Conservation (phyloP, 768 basidiomycete genomes). For the Agrocybe pediades region DNA sequence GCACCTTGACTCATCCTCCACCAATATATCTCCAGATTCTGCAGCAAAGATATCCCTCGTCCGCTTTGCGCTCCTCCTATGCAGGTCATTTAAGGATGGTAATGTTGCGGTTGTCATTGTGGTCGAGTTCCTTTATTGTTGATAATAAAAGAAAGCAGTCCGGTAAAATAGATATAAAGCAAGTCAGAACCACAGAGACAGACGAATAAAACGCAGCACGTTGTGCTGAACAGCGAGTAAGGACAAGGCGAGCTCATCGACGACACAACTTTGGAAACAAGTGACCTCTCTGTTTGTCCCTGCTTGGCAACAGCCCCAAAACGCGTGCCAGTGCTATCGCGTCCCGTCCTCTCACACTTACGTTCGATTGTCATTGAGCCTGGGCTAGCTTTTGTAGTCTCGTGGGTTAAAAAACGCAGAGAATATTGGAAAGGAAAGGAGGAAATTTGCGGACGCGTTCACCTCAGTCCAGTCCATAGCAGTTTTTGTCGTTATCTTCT, state of each 20-base stretch:
- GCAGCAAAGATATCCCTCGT: slow-evolving; percentile 73
- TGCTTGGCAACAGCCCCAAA: slow-evolving; percentile 16
- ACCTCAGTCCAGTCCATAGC: not conserved
- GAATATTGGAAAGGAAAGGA: not conserved
- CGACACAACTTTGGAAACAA: not conserved
- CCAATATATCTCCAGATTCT: slow-evolving; percentile 56
- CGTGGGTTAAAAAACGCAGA: too few relatives aligned
- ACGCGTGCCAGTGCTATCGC: not conserved
- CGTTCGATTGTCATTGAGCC: slow-evolving; percentile 5
- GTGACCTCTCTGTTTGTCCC: slow-evolving; percentile 12
- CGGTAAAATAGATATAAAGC: too few relatives aligned
- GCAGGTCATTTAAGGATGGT: slow-evolving; percentile 67
- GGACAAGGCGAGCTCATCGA: not conserved
- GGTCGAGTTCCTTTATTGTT: not conserved
- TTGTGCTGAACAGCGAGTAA: not conserved
- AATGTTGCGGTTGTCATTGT: slow-evolving; percentile 46
- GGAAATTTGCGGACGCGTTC: not conserved
- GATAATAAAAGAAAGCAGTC: not conserved
- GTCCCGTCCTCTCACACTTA: not conserved
- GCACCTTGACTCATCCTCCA: slow-evolving; percentile 75
- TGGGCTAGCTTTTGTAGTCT: not conserved
- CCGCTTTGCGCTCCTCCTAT: slow-evolving; percentile 66
- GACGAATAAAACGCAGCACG: not conserved
- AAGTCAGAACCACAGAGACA: not conserved
- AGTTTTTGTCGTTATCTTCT: too few relatives aligned